phyloP scores from a whole-genome alignment of 306 rosid genomes.

The Cucumis sativus region Cucumber_9930_V3 NC_026656.2:10411501-10412000 shows the following conservation, averaged over 20 bases:
- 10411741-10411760: slow-evolving; percentile 61
- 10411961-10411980: not conserved
- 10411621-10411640: slow-evolving; percentile 36
- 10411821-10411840: slow-evolving; percentile 14
- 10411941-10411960: slow-evolving; percentile 40
- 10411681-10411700: slow-evolving; percentile 58
- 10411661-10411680: slow-evolving; percentile 67
- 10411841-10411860: slow-evolving; percentile 14
- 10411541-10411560: slow-evolving; percentile 45
- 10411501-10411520: slow-evolving; percentile 22
- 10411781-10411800: slow-evolving; percentile 46
- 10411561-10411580: slow-evolving; percentile 10
- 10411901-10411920: slow-evolving; percentile 26
- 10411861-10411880: not conserved
- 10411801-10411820: not conserved
- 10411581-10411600: slow-evolving; percentile 26
- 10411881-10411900: not conserved
- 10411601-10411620: slow-evolving; percentile 29
- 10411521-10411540: slow-evolving; percentile 41
- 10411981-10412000: slow-evolving; percentile 8
- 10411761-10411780: slow-evolving; percentile 70
- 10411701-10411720: slow-evolving; percentile 75
- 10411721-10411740: slow-evolving; percentile 45
- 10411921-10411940: slow-evolving; percentile 54
- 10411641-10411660: slow-evolving; percentile 44